Base-by-base conservation (phyloP, 108 stramenopile species). In the Craspedostauros australis region DNA sequence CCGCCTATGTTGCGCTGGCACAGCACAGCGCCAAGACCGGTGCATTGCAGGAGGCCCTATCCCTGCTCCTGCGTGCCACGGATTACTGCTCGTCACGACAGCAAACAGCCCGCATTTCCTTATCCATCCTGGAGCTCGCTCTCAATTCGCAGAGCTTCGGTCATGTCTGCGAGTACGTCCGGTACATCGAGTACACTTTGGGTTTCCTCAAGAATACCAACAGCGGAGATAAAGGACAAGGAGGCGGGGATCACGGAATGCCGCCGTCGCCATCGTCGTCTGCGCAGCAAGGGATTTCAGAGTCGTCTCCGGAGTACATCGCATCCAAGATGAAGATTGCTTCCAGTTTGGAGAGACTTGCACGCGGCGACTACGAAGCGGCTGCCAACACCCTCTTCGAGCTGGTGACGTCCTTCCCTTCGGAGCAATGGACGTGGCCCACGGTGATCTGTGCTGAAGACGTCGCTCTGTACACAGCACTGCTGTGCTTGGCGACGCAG, bases 401-500 rank as follows among this genome's bases (percentile, higher is more conserved):
- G 0, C 32, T 68, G 42, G 33, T 43, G 36, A 54, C 48, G 66
- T 41, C 36, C 11, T 32, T 32, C 2, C 18, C 22, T 11, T 26
- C 22, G 11, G n/a, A 30, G 15, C 14, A 51, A 41, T 34, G 57
- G 36, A 50, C 58, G 19, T 57, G 62, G 69, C 62, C 55, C 5
- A 50, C 37, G 30, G 62, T 63, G 3, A 37, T 40, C 21, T 39
- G 60, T 53, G 70, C 86, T 4, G 84, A 86, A 37, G 90, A 92
- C 57, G 39, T 88, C 15, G 84, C 86, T 19, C 24, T 74, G 48
- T 92, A 84, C 51, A 86, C 84, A 7, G 64, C 62, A 38, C 38
- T 92, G 2, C 64, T 82, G 50, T 62, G 70, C 11, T 46, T 87
- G 60, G 79, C 79, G 0, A 48, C 70, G 0, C 41, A 65, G 8